These are phyloP conservation scores for Lactarius quietus DNA, from an alignment of 768 basidiomycete species.

Conservation along the genomic window DNA sequence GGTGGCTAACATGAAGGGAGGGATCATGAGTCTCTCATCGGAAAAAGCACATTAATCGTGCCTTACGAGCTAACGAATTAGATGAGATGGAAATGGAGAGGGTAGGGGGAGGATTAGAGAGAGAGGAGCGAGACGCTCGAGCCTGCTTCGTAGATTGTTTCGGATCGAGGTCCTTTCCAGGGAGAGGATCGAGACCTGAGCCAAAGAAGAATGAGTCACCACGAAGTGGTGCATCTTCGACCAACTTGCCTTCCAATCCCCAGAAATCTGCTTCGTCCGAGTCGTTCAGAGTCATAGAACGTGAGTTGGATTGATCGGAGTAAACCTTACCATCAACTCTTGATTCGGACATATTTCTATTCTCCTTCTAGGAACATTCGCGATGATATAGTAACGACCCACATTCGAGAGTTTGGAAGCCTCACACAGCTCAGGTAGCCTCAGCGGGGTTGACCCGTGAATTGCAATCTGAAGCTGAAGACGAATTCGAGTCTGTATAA, in stretches of 20 bases:
- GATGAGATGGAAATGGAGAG: not conserved
- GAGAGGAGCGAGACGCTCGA: not conserved
- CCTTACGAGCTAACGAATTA: not conserved
- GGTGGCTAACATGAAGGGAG: not conserved
- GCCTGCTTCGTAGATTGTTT: not conserved
- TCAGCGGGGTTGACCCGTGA: not conserved
- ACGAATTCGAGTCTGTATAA: not conserved
- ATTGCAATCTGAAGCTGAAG: not conserved
- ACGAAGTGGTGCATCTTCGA: not conserved
- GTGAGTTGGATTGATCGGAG: conserved; percentile 15
- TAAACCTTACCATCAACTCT: not conserved
- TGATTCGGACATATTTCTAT: not conserved
- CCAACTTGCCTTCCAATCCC: conserved; percentile 4
- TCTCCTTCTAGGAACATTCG: not conserved
- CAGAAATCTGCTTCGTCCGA: not conserved
- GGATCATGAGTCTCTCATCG: not conserved
- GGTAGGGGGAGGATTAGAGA: not conserved
- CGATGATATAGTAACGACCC: not conserved
- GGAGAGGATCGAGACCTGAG: not conserved
- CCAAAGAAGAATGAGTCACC: not conserved
- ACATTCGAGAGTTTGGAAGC: not conserved
- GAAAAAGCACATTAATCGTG: too few species aligned
- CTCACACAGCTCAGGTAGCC: not conserved
- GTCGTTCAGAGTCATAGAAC: conserved; percentile 1
- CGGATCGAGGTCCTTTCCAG: not conserved